These are phyloP conservation scores for Pholiota conissans DNA, from an alignment of 768 basidiomycete species.

Conservation along the genomic window DNA sequence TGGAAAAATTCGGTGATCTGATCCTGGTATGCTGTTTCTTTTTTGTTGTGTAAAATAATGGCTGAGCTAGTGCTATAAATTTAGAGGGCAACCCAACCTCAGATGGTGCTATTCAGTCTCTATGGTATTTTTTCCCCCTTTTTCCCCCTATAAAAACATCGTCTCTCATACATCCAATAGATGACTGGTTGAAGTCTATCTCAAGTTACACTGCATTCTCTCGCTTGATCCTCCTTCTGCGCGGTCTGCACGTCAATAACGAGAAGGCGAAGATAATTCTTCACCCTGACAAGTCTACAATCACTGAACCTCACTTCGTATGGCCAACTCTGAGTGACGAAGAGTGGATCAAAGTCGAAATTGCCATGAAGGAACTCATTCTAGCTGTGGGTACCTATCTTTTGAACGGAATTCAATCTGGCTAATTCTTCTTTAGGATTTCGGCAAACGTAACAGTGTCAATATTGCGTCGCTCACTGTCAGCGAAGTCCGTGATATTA, in stretches of 20 bases:
- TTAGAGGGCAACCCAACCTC: conserved; percentile 93
- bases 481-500: conserved; percentile 97
- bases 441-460: conserved; percentile 98
- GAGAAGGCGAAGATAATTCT: conserved; percentile 99
- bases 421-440: conserved; percentile 58
- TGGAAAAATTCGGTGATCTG: conserved; percentile 99
- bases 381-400: conserved; percentile 58
- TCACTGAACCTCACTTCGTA: conserved; percentile 96
- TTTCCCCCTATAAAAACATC: background rate
- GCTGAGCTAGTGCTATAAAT: conserved; percentile 13
- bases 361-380: conserved; percentile 97
- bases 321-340: conserved; percentile 94
- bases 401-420: background rate
- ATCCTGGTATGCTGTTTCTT: conserved; percentile 59
- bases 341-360: conserved; percentile 99
- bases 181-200: conserved; percentile 99
- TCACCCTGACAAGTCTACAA: conserved; percentile 94
- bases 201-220: conserved; percentile 99
- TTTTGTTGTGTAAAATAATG: background rate
- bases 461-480: conserved; percentile 97
- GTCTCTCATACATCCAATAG: conserved; percentile 34
- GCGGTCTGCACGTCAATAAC: conserved; percentile 98
- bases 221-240: conserved; percentile 92
- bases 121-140: conserved; percentile 55
- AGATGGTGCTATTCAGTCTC: conserved; percentile 98